Base-by-base conservation (phyloP, 2,329 filamentous ascomycete genomes). In the Pseudogymnoascus sp. region DNA sequence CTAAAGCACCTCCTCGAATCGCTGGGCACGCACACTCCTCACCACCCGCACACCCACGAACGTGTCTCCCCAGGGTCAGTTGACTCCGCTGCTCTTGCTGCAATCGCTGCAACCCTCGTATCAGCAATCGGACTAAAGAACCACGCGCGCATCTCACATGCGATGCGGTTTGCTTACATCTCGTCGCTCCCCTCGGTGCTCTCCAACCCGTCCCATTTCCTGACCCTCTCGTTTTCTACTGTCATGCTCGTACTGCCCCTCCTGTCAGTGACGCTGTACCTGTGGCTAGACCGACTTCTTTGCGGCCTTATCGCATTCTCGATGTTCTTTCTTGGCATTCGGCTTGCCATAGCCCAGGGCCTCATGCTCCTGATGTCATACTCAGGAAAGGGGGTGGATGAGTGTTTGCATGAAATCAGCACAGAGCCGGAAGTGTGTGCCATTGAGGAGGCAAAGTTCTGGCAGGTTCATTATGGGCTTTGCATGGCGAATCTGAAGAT, bases 341-440 rank as follows among this genome's bases (percentile, higher is more conserved):
- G 92, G 6, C 82, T 97, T 11, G 92, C 92, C 19, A 86, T 90
- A 61, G 89, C 90, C 0, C 85, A 99, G 68, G 94, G 92, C 0
- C 85, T 92, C 28, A 97, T 99, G 91, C 83, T 99, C 33, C 83
- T 99, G 63, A 97, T 99, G 93, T 93, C 89, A 3, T 97, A 95
- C 73, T 68, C 64, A 6, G 71, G 69, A 7, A 64, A 68, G 19
- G 70, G 70, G 12, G 70, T 74, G 35, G 61, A 62, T 28, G 86
- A 88, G 22, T 87, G 96, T n/a, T 80, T 97, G 69, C 84, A 84
- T 62, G 91, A 96, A 73, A 92, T 99, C 60, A 88, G 92, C 73
- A 82, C 86, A 1, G 92, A 97, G 69, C 85, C 89, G 1, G 82
- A 83, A 62, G 86, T 97, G 25, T 83, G 83, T 49, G 82, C 83